Base-by-base conservation (phyloP, 768 basidiomycete species). In the Chiua virens region DNA sequence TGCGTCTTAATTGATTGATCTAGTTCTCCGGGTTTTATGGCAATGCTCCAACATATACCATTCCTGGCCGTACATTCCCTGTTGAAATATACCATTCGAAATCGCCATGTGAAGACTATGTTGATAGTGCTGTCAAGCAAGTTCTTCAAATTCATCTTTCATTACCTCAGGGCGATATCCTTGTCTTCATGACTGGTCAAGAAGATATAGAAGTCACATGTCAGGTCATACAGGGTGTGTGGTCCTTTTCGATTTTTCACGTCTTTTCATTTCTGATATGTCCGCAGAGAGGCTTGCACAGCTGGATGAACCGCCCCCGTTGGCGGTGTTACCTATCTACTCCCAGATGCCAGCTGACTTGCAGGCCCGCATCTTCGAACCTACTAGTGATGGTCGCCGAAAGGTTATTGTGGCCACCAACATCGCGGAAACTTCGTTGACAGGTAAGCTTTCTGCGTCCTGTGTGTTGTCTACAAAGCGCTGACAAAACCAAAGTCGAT, bases 141-240 rank as follows among this genome's bases (percentile, higher is more conserved):
- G 90, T 98, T 15, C 79, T 98, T 25, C 92, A 96, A 64, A 98
- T 99, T 39, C 96, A 99, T 67, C 76, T 98, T 36, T 93, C 96
- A 2, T 79, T 89, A 17, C 93, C 96, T 20, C 83, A 85, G 0
- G 97, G 97, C 14, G 97, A 99, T 72, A 90, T 98, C 45, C 76
- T 99, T 37, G 93, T 98, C 22, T 99, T 99, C 71, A 98, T 98
- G 96, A 99, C 97, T 23, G 97, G 97, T 34, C 97, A 98, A 73
- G 97, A 98, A 72, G 96, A 99, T 67, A 99, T 99, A 53, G 96
- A 98, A 71, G 81, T 92, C 27, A 98, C 94, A 11, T 99, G 97
- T 65, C 89, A 92, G 63, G 96, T 98, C 28, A 76, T 98, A 18
- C 82, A 87, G 69, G 94, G 94, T 93, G 79, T 64, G 5, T 27